A percentile compares a stretch with the other conserved stretches of the same genome.
Conservation (phyloP, 805 yeast species). For the Metschnikowia henanensis region DNA sequence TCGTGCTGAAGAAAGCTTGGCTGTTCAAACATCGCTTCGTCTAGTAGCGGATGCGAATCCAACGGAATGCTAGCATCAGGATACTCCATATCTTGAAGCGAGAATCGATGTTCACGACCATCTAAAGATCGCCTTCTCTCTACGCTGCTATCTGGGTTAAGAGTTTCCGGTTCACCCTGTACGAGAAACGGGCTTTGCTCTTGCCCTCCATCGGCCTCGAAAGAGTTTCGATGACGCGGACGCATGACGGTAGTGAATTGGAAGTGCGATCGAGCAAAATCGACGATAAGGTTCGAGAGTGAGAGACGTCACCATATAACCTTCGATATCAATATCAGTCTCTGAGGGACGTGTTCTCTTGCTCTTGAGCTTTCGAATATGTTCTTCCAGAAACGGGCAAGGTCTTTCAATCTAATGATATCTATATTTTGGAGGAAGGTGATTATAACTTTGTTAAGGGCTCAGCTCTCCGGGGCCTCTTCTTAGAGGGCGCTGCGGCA, state of each 20-base stretch:
- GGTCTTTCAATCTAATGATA: too few species aligned
- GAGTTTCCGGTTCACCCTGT: not conserved
- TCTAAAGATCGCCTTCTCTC: not conserved
- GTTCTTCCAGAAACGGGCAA: too few species aligned
- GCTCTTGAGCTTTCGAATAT: too few species aligned
- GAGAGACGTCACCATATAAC: not conserved
- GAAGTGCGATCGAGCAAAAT: not conserved
- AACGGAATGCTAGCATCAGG: constrained; percentile 6
- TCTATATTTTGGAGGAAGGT: too few species aligned
- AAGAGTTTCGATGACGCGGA: not conserved
- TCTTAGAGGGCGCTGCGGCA: not conserved
- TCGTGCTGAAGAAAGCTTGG: constrained; percentile 7
- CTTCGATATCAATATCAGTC: too few species aligned
- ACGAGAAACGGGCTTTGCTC: constrained; percentile 7
- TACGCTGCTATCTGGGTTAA: not conserved
- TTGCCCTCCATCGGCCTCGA: not conserved
- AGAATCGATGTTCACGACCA: constrained; percentile 3
- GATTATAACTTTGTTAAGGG: too few species aligned
- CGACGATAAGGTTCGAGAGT: not conserved
- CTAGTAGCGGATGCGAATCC: constrained; percentile 12
- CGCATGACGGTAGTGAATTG: not conserved
- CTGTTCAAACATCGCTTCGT: constrained; percentile 6
- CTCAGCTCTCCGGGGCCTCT: too few species aligned
- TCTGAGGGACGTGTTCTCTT: too few species aligned
- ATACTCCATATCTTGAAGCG: constrained; percentile 8